A percentile compares a stretch with the other conserved stretches of the same genome.
phyloP scores from a whole-genome alignment of 2,329 filamentous ascomycete genomes.

The Diaporthe aspalathi region DNA sequence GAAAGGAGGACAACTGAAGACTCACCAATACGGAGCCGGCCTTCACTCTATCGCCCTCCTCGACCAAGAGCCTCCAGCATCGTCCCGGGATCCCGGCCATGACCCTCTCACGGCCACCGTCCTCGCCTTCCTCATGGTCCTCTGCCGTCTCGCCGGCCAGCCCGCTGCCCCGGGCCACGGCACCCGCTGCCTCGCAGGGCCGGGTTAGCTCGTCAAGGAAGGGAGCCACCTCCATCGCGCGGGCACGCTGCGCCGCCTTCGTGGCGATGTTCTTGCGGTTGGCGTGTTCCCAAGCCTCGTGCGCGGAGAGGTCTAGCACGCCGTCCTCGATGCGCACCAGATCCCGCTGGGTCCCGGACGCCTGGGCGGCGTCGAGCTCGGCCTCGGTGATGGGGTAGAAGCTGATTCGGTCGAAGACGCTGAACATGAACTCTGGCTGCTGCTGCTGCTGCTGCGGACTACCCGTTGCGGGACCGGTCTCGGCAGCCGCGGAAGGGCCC shows the following conservation, averaged over 20 bases:
- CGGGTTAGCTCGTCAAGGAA: background rate
- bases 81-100: background rate
- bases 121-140: background rate
- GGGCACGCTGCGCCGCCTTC: background rate
- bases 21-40: background rate
- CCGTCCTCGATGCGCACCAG: background rate
- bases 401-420: background rate
- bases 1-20: background rate
- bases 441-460: background rate
- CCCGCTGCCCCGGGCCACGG: no score
- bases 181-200: background rate
- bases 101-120: background rate
- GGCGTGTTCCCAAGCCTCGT: background rate
- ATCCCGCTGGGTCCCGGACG: background rate
- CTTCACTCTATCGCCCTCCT: background rate
- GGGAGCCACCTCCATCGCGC: background rate
- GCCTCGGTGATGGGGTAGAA: constrained; percentile 1
- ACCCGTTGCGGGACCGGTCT: accelerated
- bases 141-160: background rate
- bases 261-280: background rate
- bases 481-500: background rate
- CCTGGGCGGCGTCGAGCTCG: background rate
- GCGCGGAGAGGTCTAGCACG: background rate
- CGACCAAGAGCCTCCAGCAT: background rate
- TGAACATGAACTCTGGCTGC: background rate